Evolutionary conservation across 2,329 filamentous ascomycete species (phyloP).

Genomic region (Calonectria hongkongensis): DNA sequence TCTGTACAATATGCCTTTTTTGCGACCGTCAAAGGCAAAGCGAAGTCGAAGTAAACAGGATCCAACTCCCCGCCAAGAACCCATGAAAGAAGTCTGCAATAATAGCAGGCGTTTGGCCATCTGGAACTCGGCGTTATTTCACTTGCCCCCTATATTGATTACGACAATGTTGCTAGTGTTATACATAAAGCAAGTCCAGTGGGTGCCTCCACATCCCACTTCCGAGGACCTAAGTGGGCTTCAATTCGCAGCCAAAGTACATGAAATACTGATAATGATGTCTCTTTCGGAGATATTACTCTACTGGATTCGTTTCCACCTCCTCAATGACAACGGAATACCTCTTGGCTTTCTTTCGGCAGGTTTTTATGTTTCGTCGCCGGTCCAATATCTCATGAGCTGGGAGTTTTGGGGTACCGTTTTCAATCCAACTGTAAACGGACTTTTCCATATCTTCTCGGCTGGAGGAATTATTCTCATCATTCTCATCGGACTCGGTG

Average conservation of each 20-base stretch:
- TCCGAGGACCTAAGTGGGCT: constrained; percentile 20
- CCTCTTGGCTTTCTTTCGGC: constrained; percentile 31
- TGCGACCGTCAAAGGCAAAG: too few species aligned
- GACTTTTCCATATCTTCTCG: not conserved
- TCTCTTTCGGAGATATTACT: constrained; percentile 25
- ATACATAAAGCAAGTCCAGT: constrained; percentile 11
- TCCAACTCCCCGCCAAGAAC: not conserved
- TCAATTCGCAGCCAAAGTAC: constrained; percentile 35
- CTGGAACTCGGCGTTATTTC: not conserved
- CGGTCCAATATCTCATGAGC: constrained; percentile 28
- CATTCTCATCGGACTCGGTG: not conserved
- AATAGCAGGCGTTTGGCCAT: constrained; percentile 19
- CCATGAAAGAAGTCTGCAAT: constrained; percentile 25
- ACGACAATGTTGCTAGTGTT: constrained; percentile 2
- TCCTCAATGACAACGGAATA: constrained; percentile 9
- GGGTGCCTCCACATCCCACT: constrained; percentile 25
- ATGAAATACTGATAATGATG: constrained; percentile 26
- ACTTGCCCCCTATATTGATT: constrained; percentile 16
- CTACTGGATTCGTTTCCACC: constrained; percentile 20
- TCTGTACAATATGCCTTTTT: too few species aligned
- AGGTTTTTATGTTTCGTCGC: constrained; percentile 20
- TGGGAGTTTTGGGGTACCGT: constrained; percentile 28
- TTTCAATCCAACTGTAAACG: constrained; percentile 11
- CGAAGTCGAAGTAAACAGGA: too few species aligned
- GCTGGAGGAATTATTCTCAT: not conserved